Evolutionary conservation across 805 yeast genomes (phyloP), one percentile per base, ranked within the genome.

Genomic region (Kuraishia piskuri): DNA sequence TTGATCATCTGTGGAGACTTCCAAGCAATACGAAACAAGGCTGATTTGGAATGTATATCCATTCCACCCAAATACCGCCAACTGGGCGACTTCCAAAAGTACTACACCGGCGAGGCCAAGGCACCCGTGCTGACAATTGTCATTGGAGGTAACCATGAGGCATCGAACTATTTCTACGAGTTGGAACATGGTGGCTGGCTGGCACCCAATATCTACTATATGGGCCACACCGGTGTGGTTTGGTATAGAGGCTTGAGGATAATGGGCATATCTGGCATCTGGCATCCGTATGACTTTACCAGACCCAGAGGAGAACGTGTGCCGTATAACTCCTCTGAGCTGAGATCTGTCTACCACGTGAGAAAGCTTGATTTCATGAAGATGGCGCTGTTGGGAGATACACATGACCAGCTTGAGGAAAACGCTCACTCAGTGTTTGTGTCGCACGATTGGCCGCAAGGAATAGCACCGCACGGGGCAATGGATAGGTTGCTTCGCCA

Each of bases 61-160:
- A 89, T 90, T 9, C 99, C 99, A 0, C 69, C 70, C 0, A 92
- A 92, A 65, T 94, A 87, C 67, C 76, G 78, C 48, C 66, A 66
- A 46, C 62, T 90, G 59, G 96, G 97, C 1, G 96, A 92, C 60
- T 94, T 92, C 66, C 81, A 78, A 48, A 70, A 77, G 22, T 92
- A 90, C 65, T 88, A 88, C 61, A 63, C 63, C 1, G 89, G 92
- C 0, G 58, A 61, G 20, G 71, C 68, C 49, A 66, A 52, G 25
- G 96, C 96, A 0, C 96, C 97, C 0, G 74, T 86, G 1, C 67
- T 82, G 31, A 92, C 98, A 0, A 59, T 94, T 0, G 86, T 92
- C 59, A 81, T 94, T 46, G 98, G 99, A 2, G 99, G 99, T 0
- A 94, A 94, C 68, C 99, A 94, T 63, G 99, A 94, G 64, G 83